These are phyloP conservation scores for Biancaea sappan DNA, from an alignment of 306 rosid species.

Conservation along the genomic window DNA sequence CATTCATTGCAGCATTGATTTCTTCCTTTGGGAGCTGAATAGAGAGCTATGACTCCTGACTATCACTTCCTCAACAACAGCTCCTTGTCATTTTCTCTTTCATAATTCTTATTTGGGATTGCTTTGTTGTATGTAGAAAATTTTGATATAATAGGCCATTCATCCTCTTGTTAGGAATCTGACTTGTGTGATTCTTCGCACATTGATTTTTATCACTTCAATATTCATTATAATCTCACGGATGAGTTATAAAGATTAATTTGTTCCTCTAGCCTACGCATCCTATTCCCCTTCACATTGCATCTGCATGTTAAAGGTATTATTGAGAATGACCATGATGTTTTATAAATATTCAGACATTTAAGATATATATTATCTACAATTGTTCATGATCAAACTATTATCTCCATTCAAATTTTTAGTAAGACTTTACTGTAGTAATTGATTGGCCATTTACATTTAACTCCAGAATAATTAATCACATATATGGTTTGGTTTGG, in stretches of 20 bases:
- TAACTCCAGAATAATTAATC: too few relatives aligned
- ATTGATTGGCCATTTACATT: too few relatives aligned
- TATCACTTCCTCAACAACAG: conserved; percentile 7
- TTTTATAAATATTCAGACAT: too few relatives aligned
- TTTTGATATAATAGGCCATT: conserved; percentile 20
- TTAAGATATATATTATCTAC: too few relatives aligned
- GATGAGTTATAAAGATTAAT: not conserved
- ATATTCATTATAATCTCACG: conserved; percentile 7
- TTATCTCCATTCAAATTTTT: too few relatives aligned
- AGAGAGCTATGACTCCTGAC: conserved; percentile 36
- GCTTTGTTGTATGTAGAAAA: conserved; percentile 27
- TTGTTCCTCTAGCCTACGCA: not conserved
- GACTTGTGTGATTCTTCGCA: not conserved
- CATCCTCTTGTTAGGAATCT: conserved; percentile 6
- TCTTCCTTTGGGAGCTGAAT: conserved; percentile 38
- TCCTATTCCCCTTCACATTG: not conserved
- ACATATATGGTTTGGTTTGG: too few relatives aligned
- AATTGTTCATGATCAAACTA: too few relatives aligned
- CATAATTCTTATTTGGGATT: conserved; percentile 7
- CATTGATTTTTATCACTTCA: conserved; percentile 13
- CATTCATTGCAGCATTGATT: conserved; percentile 23
- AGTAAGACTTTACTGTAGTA: too few relatives aligned
- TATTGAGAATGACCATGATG: not conserved
- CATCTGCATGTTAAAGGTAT: not conserved
- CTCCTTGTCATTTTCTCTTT: not conserved